Conservation (phyloP, 495 filamentous ascomycete genomes). For the Extremus antarcticus region DNA sequence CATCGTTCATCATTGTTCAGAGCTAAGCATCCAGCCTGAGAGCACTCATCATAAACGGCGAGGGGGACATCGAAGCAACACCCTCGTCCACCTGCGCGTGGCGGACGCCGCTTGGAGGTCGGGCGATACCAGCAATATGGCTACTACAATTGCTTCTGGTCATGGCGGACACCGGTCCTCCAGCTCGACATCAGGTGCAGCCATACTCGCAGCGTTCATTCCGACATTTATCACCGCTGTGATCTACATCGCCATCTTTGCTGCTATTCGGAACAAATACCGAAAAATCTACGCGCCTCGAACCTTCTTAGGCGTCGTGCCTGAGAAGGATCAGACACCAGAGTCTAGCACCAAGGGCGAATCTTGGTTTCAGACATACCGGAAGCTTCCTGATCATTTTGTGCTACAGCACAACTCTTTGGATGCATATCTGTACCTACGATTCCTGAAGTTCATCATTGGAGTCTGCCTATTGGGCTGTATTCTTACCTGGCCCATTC, state of each 20-base stretch:
- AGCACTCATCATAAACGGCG: too few relatives aligned
- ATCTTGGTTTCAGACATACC: slow-evolving; percentile 62
- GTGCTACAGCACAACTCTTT: slow-evolving; percentile 57
- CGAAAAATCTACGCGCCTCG: slow-evolving; percentile 76
- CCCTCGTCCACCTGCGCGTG: too few relatives aligned
- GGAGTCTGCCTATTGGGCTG: slow-evolving; percentile 69
- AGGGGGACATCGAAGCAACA: too few relatives aligned
- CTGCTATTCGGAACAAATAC: slow-evolving; percentile 61
- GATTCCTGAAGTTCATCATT: slow-evolving; percentile 65
- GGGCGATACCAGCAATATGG: neutral
- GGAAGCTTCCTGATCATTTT: slow-evolving; percentile 49
- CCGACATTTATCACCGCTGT: slow-evolving; percentile 54
- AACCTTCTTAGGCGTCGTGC: slow-evolving; percentile 69
- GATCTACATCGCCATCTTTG: slow-evolving; percentile 59
- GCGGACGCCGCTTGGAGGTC: neutral
- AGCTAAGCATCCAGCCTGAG: too few relatives aligned
- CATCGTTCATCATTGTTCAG: too few relatives aligned
- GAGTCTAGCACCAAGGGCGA: slow-evolving; percentile 58
- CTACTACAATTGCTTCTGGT: neutral
- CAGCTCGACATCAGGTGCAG: slow-evolving; percentile 38
- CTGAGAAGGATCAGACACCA: slow-evolving; percentile 51
- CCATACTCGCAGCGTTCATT: slow-evolving; percentile 58
- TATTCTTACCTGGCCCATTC: slow-evolving; percentile 69
- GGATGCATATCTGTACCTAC: slow-evolving; percentile 77
- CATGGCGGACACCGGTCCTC: slow-evolving; percentile 8